A percentile compares a stretch with the other conserved stretches of the same genome.
Conservation (phyloP, 148 eudicot species). For the Spergularia bocconei region DNA sequence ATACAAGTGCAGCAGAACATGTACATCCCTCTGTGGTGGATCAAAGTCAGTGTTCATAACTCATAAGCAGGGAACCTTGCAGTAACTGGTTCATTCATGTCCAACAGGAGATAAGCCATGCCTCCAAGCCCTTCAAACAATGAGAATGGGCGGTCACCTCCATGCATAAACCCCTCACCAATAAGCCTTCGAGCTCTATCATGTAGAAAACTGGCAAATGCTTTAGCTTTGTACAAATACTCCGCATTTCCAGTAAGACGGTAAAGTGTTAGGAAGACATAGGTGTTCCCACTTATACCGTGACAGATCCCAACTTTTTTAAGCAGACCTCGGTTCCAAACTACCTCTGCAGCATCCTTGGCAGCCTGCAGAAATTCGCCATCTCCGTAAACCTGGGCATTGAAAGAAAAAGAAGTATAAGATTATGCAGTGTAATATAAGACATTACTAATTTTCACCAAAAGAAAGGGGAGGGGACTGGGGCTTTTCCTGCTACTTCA, state of each 20-base stretch:
- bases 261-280: constrained; percentile 65
- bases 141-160: constrained; percentile 79
- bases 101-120: constrained; percentile 75
- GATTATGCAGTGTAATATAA: neutral
- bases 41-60: constrained; percentile 22
- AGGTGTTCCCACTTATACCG: constrained; percentile 80
- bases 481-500: neutral
- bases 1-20: constrained; percentile 17
- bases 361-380: constrained; percentile 65
- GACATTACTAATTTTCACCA: neutral
- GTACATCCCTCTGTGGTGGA: constrained; percentile 1
- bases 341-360: constrained; percentile 67
- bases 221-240: constrained; percentile 71
- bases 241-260: constrained; percentile 55
- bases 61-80: constrained; percentile 87
- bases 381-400: constrained; percentile 55
- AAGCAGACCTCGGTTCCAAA: constrained; percentile 78
- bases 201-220: constrained; percentile 69
- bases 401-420: neutral
- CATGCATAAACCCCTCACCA: constrained; percentile 67
- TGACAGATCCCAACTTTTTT: constrained; percentile 84
- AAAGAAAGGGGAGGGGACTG: too few relatives aligned
- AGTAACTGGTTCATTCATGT: constrained; percentile 55
- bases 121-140: constrained; percentile 89
- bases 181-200: constrained; percentile 59